A percentile compares a stretch with the other conserved stretches of the same genome.
These are phyloP conservation scores for Cystofilobasidium bisporidii DNA, from an alignment of 768 basidiomycete genomes.

Conservation along the genomic window DNA sequence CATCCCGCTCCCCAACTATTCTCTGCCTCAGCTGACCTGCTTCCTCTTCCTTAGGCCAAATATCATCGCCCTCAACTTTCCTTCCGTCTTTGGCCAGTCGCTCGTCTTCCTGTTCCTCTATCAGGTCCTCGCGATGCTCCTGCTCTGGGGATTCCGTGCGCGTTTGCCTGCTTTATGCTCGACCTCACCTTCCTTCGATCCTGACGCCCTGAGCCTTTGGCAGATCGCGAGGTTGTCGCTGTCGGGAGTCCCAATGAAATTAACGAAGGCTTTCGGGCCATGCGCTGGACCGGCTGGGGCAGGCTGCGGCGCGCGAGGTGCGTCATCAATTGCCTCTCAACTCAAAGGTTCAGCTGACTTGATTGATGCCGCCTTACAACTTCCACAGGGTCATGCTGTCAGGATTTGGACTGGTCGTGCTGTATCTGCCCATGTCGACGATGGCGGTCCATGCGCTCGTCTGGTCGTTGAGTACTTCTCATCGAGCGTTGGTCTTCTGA, in stretches of 20 bases:
- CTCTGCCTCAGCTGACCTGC: not conserved
- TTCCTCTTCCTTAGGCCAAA: constrained; percentile 50
- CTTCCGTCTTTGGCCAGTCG: constrained; percentile 52
- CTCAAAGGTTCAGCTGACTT: not conserved
- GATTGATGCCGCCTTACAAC: no score
- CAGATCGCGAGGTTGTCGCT: constrained; percentile 1
- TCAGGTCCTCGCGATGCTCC: constrained; percentile 48
- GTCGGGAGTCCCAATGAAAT: constrained; percentile 8
- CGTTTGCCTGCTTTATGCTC: no score
- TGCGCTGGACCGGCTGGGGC: not conserved
- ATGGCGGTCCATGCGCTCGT: constrained; percentile 63
- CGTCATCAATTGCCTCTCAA: not conserved
- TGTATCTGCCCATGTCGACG: constrained; percentile 68
- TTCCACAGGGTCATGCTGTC: constrained; percentile 42
- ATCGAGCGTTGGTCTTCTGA: no score
- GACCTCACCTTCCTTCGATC: no score
- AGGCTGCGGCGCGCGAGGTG: constrained; percentile 2
- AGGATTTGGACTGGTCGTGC: constrained; percentile 56
- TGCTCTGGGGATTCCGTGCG: constrained; percentile 51
- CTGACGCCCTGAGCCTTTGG: no score
- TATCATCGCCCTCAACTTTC: constrained; percentile 63
- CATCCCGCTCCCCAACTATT: not conserved
- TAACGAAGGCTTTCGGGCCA: constrained; percentile 7
- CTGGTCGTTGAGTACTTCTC: no score
- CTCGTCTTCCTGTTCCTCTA: constrained; percentile 55